These are phyloP conservation scores for Hypoxylon cercidicola DNA, from an alignment of 495 filamentous ascomycete genomes.

Conservation along the genomic window DNA sequence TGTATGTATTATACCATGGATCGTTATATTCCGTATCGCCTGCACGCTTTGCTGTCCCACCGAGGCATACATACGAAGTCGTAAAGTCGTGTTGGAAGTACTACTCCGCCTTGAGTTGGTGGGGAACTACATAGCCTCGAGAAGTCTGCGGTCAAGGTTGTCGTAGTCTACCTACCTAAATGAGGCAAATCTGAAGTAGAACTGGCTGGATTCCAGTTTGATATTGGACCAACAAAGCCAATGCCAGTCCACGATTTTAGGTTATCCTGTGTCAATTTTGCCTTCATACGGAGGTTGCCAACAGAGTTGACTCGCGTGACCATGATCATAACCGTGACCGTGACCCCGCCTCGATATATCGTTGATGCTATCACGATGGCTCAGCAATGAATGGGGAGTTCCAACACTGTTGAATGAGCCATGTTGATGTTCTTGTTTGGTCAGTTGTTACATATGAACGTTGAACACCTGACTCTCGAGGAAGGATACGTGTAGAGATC, in stretches of 20 bases:
- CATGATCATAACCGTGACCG: conserved; percentile 3
- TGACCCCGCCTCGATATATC: conserved; percentile 5
- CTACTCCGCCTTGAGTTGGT: conserved; percentile 32
- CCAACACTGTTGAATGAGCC: conserved; percentile 4
- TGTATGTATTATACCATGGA: not conserved
- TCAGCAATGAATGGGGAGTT: conserved; percentile 20
- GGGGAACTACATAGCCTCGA: conserved; percentile 37
- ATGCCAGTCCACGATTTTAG: too few species aligned
- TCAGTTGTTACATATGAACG: not conserved
- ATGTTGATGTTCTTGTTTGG: conserved; percentile 4
- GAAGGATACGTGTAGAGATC: conserved; percentile 8
- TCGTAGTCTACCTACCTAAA: not conserved
- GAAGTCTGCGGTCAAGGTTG: conserved; percentile 5
- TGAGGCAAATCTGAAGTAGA: conserved; percentile 16
- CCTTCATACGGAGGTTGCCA: not conserved
- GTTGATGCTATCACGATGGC: conserved; percentile 23
- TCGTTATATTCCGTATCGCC: not conserved
- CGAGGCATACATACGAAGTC: conserved; percentile 1
- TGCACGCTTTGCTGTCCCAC: conserved; percentile 1
- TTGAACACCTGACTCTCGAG: conserved; percentile 7
- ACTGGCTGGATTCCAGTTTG: conserved; percentile 3
- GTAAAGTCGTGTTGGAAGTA: conserved; percentile 16
- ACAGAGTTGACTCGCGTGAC: conserved; percentile 21
- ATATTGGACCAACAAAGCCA: not conserved
- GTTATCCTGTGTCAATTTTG: not conserved